These are phyloP conservation scores for Fagopyrum tataricum DNA, from an alignment of 148 eudicot species.

Conservation along the genomic window DNA sequence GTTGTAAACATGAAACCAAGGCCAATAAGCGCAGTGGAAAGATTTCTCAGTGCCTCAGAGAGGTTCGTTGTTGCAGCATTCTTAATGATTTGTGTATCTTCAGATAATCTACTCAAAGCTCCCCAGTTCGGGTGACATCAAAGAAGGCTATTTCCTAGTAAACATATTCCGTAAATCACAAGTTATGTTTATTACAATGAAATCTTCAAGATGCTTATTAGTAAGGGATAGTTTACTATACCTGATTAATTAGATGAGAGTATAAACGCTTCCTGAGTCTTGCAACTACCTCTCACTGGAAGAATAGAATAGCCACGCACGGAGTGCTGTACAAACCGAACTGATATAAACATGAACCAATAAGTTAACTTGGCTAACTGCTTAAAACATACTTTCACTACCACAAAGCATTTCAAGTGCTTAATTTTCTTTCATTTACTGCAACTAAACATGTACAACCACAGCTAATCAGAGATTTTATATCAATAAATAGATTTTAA, in stretches of 20 bases:
- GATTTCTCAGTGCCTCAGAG: constrained; percentile 73
- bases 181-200: not conserved
- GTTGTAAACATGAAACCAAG: constrained; percentile 79
- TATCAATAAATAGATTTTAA: not conserved
- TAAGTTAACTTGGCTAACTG: not conserved
- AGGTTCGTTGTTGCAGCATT: constrained; percentile 95
- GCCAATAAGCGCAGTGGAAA: constrained; percentile 69
- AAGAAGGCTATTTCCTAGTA: constrained; percentile 83
- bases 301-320: constrained; percentile 83
- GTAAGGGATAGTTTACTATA: constrained; percentile 17
- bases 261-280: constrained; percentile 69
- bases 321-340: constrained; percentile 65
- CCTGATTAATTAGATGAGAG: constrained; percentile 72
- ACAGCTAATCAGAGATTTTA: not conserved
- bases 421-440: not conserved
- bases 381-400: not conserved
- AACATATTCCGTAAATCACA: not conserved
- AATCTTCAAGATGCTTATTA: not conserved
- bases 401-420: not conserved
- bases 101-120: constrained; percentile 88
- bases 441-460: too few species aligned
- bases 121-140: constrained; percentile 91
- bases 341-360: constrained; percentile 31
- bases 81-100: constrained; percentile 89
- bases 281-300: constrained; percentile 96